Evolutionary conservation across 2,329 filamentous ascomycete genomes (phyloP), one percentile per base, ranked within the genome.

Genomic region (Gaeumannomyces tritici): DNA sequence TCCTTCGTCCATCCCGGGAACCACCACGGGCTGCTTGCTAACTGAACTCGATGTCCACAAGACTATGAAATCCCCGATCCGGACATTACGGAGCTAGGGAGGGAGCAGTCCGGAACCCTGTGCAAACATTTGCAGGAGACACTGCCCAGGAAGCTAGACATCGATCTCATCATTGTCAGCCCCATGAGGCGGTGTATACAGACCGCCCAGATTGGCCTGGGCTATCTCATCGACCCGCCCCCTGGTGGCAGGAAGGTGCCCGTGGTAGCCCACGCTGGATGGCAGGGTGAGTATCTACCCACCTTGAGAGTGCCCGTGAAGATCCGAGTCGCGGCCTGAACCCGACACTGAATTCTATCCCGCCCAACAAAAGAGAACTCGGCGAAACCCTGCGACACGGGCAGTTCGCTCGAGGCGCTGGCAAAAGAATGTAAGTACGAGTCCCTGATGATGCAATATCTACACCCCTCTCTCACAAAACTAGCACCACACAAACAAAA

Each of bases 111-210:
- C 66, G 67, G 68, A 28, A 66, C 75, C 9, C 72, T 84, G 4
- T 73, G 77, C 31, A 69, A 75, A 59, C 75, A 72, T 62, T 73
- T 85, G 2, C 67, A 73, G 15, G 71, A 75, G 42, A 73, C 75
- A 26, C 72, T 82, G 27, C 72, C 70, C 6, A 70, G 74, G 18
- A 72, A 79, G 63, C 70, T 77, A 3, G 75, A 81, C 60, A 75
- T 82, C 12, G 80, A 81, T 24, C 73, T 81, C 31, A 83, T 89
- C 61, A 69, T 90, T 35, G 82, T 83, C 59, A 88, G 85, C 68
- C 83, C 87, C 1, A 87, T 89, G 83, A 76, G 79, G 21, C 79
- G 87, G 33, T 89, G 86, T 1, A 75, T 89, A 33, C 83, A 90
- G 72, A 89, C 87, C 1, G 81, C 86, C 1, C 74, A 81, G 55